Percentiles rank a stretch among this genome's conserved stretches.
These are phyloP conservation scores for Russula griseocarnosa DNA, from an alignment of 768 basidiomycete species.

Conservation along the genomic window DNA sequence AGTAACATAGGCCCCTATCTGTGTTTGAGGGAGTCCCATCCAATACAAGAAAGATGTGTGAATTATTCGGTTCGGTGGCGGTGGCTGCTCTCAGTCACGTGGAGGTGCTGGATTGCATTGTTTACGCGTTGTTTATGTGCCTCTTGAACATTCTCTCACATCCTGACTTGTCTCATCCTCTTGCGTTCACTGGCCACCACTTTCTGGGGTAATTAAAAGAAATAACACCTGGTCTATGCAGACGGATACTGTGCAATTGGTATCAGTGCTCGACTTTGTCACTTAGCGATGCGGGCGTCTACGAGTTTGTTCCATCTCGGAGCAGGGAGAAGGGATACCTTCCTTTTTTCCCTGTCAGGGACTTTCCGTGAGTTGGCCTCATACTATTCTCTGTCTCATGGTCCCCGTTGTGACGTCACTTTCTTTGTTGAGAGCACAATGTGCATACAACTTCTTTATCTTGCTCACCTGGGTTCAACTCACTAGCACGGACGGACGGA, in stretches of 20 bases:
- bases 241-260: not conserved
- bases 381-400: not conserved
- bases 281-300: not conserved
- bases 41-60: too few relatives aligned
- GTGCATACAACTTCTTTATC: not conserved
- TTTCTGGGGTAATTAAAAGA: not conserved
- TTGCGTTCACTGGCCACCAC: not conserved
- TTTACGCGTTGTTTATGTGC: slow-evolving; percentile 27
- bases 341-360: not conserved
- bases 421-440: not conserved
- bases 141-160: not conserved
- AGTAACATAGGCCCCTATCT: too few relatives aligned
- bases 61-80: too few relatives aligned
- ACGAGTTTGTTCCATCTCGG: not conserved
- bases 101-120: not conserved
- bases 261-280: not conserved
- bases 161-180: not conserved
- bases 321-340: not conserved
- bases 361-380: not conserved
- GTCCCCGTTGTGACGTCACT: not conserved
- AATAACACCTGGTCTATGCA: not conserved
- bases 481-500: not conserved
- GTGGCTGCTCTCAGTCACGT: too few relatives aligned
- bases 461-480: not conserved
- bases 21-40: too few relatives aligned